Conservation (phyloP, 768 basidiomycete genomes). For the Kwoniella europaea region DNA sequence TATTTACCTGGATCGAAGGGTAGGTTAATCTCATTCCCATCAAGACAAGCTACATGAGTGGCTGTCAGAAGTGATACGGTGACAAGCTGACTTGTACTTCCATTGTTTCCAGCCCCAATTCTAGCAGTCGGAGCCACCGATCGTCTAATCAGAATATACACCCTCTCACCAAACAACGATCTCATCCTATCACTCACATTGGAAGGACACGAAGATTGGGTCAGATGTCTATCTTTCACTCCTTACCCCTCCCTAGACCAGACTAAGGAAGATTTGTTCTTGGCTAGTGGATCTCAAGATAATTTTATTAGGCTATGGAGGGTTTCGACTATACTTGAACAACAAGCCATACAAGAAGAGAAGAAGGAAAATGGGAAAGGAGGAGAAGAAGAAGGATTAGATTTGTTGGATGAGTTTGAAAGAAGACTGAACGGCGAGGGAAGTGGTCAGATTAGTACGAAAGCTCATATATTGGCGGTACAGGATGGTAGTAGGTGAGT, state of each 20-base stretch:
- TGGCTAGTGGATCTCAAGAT: slow-evolving; percentile 96
- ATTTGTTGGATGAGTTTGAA: slow-evolving; percentile 86
- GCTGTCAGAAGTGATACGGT: too few relatives aligned
- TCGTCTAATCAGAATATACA: slow-evolving; percentile 75
- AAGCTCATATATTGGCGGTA: slow-evolving; percentile 76
- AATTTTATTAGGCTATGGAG: slow-evolving; percentile 91
- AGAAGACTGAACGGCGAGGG: slow-evolving; percentile 70
- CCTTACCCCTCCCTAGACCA: slow-evolving; percentile 34
- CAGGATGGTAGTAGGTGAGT: slow-evolving; percentile 58
- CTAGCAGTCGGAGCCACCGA: slow-evolving; percentile 88
- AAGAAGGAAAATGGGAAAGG: slow-evolving; percentile 17
- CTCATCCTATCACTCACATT: slow-evolving; percentile 43
- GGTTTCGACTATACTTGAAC: slow-evolving; percentile 65
- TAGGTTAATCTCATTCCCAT: slow-evolving; percentile 54
- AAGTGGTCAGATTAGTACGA: slow-evolving; percentile 87
- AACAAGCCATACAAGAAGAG: slow-evolving; percentile 20
- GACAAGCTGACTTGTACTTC: neutral
- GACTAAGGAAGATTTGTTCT: slow-evolving; percentile 63
- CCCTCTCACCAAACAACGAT: slow-evolving; percentile 55
- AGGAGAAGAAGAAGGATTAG: slow-evolving; percentile 63
- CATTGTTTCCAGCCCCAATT: slow-evolving; percentile 61
- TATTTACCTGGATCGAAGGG: slow-evolving; percentile 72
- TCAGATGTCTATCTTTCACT: slow-evolving; percentile 75
- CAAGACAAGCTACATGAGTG: too few relatives aligned
- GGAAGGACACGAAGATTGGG: slow-evolving; percentile 94